phyloP scores from a whole-genome alignment of 2,329 filamentous ascomycete species.

The Nemania abortiva region DNA sequence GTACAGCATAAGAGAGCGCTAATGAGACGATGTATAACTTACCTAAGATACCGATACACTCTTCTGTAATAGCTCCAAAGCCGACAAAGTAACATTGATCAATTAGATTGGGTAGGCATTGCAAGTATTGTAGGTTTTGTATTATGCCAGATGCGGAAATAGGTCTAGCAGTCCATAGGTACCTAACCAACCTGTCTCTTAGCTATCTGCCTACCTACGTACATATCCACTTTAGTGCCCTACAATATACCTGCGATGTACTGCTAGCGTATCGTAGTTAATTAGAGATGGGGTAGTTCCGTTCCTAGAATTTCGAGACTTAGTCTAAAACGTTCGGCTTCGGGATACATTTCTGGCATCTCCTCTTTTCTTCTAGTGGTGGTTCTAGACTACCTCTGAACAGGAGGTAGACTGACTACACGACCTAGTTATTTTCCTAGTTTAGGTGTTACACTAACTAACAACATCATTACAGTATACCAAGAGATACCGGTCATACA shows the following conservation, averaged over 20 bases:
- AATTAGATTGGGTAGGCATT: background rate
- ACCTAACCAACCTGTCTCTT: background rate
- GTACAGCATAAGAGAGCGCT: background rate
- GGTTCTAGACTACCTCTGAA: background rate
- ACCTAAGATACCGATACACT: background rate
- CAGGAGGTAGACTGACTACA: background rate
- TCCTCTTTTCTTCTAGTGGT: slow-evolving; percentile 10
- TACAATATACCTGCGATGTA: background rate
- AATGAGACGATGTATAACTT: background rate
- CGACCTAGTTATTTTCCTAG: background rate
- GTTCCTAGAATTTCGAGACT: slow-evolving; percentile 13
- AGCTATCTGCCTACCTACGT: background rate
- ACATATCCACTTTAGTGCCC: background rate
- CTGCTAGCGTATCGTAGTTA: background rate
- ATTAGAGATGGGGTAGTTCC: slow-evolving; percentile 9
- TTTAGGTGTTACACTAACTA: background rate
- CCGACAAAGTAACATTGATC: background rate
- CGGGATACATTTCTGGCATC: slow-evolving; percentile 3
- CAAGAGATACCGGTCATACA: background rate
- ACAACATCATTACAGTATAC: background rate
- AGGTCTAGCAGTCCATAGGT: too few species aligned
- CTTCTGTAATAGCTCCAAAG: background rate
- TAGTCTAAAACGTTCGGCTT: slow-evolving; percentile 8
- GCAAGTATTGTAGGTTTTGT: too few species aligned
- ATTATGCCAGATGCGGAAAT: too few species aligned